Evolutionary conservation across 306 rosid genomes (phyloP).

Genomic region (Vachellia collinsii): DNA sequence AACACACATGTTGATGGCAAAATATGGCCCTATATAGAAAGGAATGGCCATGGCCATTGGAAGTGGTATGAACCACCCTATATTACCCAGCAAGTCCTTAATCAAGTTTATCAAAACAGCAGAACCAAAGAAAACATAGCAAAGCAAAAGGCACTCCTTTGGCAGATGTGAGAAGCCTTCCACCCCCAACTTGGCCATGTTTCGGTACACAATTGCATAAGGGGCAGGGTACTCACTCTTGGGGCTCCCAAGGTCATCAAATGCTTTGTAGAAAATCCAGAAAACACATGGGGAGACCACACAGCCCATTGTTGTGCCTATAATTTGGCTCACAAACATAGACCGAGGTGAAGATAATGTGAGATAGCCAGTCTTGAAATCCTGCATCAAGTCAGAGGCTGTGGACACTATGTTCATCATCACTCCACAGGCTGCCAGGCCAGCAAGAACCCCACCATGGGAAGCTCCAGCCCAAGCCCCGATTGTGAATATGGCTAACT

Average conservation of each 20-base stretch:
- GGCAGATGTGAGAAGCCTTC: slow-evolving; percentile 50
- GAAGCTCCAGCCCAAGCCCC: too few relatives aligned
- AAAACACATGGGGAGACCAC: too few relatives aligned
- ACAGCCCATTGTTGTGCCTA: too few relatives aligned
- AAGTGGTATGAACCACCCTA: slow-evolving; percentile 54
- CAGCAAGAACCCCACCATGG: too few relatives aligned
- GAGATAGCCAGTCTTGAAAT: too few relatives aligned
- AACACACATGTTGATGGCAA: slow-evolving; percentile 61
- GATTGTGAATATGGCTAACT: too few relatives aligned
- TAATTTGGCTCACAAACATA: too few relatives aligned
- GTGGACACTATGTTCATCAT: too few relatives aligned
- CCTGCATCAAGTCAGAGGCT: too few relatives aligned
- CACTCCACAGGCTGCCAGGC: too few relatives aligned
- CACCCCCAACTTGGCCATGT: slow-evolving; percentile 54
- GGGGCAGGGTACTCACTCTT: slow-evolving; percentile 52
- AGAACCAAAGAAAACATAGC: slow-evolving; percentile 47
- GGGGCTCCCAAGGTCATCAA: slow-evolving; percentile 43
- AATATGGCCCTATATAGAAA: slow-evolving; percentile 55
- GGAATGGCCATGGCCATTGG: slow-evolving; percentile 69
- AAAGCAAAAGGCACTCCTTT: slow-evolving; percentile 47
- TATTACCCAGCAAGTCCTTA: slow-evolving; percentile 43
- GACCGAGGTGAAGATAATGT: too few relatives aligned
- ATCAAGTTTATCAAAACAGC: slow-evolving; percentile 46
- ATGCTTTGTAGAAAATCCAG: slow-evolving; percentile 61
- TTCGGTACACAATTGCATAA: slow-evolving; percentile 45